Conservation (phyloP, 192 early-diverging fungal species). For the Allomyces arbusculus region DNA sequence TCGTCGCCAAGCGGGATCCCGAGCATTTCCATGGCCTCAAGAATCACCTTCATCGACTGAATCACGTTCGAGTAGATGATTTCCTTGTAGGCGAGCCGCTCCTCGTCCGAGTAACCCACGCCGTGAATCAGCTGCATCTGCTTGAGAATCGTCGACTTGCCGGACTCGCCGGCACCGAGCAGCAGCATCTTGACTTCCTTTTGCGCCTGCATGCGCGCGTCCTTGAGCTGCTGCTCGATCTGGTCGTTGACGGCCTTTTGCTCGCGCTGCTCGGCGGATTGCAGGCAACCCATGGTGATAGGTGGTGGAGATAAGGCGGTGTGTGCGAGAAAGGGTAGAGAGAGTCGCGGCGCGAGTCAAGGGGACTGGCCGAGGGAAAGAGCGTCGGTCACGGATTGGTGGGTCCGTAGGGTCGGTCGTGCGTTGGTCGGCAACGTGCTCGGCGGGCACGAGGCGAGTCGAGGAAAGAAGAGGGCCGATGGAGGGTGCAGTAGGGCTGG, state of each 20-base stretch:
- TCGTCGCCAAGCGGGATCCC: background rate
- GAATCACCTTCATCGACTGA: slow-evolving; percentile 22
- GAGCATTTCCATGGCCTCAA: slow-evolving; percentile 20
- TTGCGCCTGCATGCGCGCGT: slow-evolving; percentile 8
- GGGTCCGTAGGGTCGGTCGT: no score
- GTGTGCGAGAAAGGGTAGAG: background rate
- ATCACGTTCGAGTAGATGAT: slow-evolving; percentile 27
- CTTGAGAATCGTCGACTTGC: slow-evolving; percentile 38
- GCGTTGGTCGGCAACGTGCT: no score
- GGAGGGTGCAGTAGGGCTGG: no score
- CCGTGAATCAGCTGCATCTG: slow-evolving; percentile 37
- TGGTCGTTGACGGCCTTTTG: slow-evolving; percentile 2
- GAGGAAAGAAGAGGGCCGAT: no score
- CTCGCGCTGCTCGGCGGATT: background rate
- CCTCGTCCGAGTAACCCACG: slow-evolving; percentile 20
- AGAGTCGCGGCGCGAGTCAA: no score
- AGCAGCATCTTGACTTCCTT: slow-evolving; percentile 15
- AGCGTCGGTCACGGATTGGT: no score
- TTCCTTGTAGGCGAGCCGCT: slow-evolving; percentile 20
- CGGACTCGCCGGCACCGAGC: slow-evolving; percentile 33
- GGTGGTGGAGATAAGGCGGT: background rate
- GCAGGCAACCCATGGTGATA: background rate
- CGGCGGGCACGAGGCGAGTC: no score
- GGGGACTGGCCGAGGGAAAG: no score
- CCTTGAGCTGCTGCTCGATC: slow-evolving; percentile 11